These are phyloP conservation scores for Termitomyces sp. DNA, from an alignment of 768 basidiomycete species.

Conservation along the genomic window DNA sequence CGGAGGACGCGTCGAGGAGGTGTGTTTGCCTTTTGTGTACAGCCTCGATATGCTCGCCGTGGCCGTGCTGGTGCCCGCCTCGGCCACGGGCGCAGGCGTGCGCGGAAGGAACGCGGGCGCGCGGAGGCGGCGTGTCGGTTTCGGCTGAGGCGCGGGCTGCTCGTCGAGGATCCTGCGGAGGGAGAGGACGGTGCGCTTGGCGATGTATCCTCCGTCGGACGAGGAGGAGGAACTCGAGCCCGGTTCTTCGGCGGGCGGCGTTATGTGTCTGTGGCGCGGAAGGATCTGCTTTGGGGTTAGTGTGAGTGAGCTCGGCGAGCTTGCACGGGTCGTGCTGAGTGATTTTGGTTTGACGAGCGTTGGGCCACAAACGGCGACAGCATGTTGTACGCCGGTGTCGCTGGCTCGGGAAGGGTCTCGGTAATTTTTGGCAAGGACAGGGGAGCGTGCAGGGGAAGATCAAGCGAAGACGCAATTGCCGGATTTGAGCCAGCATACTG, in stretches of 20 bases:
- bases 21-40: constrained; percentile 53
- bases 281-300: constrained; percentile 21
- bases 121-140: constrained; percentile 10
- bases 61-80: constrained; percentile 61
- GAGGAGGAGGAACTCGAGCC: constrained; percentile 33
- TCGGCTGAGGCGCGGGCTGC: constrained; percentile 28
- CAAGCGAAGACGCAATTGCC: constrained; percentile 21
- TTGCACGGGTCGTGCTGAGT: constrained; percentile 4
- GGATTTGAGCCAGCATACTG: constrained; percentile 57
- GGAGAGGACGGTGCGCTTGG: constrained; percentile 58
- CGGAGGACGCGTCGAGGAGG: constrained; percentile 57
- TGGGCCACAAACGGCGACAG: constrained; percentile 48
- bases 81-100: constrained; percentile 46
- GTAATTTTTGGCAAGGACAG: constrained; percentile 27
- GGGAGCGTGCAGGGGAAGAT: constrained; percentile 10
- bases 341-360: constrained; percentile 15
- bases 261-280: constrained; percentile 33
- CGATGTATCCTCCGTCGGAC: constrained; percentile 47
- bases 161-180: constrained; percentile 67
- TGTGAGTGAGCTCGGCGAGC: constrained; percentile 18
- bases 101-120: constrained; percentile 37
- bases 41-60: constrained; percentile 78
- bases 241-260: constrained; percentile 57
- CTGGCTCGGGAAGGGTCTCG: constrained; percentile 31
- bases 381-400: constrained; percentile 56